Base-by-base conservation (phyloP, 2,329 filamentous ascomycete genomes). In the Ambrosiella xylebori region DNA sequence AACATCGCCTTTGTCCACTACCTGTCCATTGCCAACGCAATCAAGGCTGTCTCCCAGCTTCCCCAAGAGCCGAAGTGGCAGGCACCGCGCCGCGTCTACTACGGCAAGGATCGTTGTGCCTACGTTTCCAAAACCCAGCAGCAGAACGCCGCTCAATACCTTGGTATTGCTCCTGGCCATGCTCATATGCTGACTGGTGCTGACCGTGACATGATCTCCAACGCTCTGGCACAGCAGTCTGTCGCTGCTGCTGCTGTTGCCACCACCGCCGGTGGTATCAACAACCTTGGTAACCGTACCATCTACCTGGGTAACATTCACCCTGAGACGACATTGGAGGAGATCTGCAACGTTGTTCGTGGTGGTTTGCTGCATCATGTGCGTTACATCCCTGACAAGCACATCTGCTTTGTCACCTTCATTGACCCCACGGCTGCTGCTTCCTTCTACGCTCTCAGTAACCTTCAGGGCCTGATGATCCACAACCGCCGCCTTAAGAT, bases 91-190 rank as follows among this genome's bases (percentile, higher is more conserved):
- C 86, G 93, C 57, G 93, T 98, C 9, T 97, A 95, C 78, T 98
- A 98, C 66, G 93, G 93, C 71, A 98, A 98, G 76, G 93, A 98
- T 69, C 82, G 93, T 62, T 98, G 93, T 67, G 93, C 93, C 15
- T 98, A 98, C 66, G 91, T 98, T 56, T 98, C 93, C 61, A 98
- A 98, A 79, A 98, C 93, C 0, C 93, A 98, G 73, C 93, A 98
- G 74, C 93, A 98, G 72, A 98, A 98, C 66, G 93, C 93, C 7
- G 93, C 93, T 39, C 93, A 98, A 71, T 98, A 97, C 69, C 79
- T 98, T 27, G 93, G 93, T 58, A 98, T 98, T 66, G 89, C 93
- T 17, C 93, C 93, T 41, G 91, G 91, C 36, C 96, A 97, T 67
- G 90, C 93, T 17, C 90, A 97, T 69, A 91, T 96, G 70, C 77